Base-by-base conservation (phyloP, 1,139 yeast genomes). In the Nakaseomyces nivariensis region DNA sequence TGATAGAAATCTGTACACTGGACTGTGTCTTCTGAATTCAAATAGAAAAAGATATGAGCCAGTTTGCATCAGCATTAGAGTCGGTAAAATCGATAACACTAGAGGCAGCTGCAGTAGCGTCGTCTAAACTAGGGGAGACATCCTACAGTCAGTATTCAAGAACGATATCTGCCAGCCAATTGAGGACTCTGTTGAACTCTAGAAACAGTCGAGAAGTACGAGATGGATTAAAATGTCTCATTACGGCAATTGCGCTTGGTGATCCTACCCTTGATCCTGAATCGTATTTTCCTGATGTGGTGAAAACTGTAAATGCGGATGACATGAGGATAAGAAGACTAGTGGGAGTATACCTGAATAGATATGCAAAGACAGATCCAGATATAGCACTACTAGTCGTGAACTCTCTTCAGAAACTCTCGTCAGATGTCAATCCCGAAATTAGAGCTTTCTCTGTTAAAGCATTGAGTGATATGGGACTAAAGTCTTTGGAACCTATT, bases 381-480 rank as follows among this genome's bases (percentile, higher is more conserved):
- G 96, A 90, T 64, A 75, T 88, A 17, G 95, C 97, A 0, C 73
- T 94, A 33, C 72, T 94, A 47, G 82, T 96, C 0, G 85, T 94
- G 58, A 94, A 94, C 67, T 86, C 97, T 0, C 85, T 94, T 46
- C 98, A 94, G 65, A 88, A 86, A 64, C 75, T 87, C 1, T 70
- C 92, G 41, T 74, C 76, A 26, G 96, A 89, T 60, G 78, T 81
- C 55, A 77, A 76, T 52, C 84, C 95, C 0, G 74, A 77, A 11
- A 72, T 76, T 22, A 72, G 97, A 56, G 79, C 94, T 2, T 71
- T 85, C 51, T 85, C 96, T 0, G 76, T 94, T 47, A 75, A 92
- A 49, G 82, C 90, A 7, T 75, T 94, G 61, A 80, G 95, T 2
- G 89, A 92, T 9, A 84, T 94, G 49, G 75, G 81, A 43, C 86